phyloP scores from a whole-genome alignment of 2,329 filamentous ascomycete genomes.

The Sporothrix pseudoabietina region DNA sequence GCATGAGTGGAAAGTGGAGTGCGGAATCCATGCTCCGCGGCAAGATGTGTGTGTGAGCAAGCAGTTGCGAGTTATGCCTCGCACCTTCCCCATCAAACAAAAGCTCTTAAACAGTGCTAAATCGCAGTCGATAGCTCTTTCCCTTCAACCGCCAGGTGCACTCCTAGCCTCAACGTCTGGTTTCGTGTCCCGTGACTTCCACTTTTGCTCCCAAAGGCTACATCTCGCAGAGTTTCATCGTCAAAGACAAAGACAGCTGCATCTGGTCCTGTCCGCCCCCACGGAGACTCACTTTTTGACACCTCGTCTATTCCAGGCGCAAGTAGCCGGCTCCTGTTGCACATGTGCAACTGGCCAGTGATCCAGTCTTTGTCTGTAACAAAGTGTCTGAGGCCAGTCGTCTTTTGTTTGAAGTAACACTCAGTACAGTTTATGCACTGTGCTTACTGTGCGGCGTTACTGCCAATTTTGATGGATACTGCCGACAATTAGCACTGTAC shows the following conservation, averaged over 20 bases:
- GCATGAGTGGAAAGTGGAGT: background rate
- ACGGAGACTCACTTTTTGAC: conserved; percentile 18
- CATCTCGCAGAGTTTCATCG: background rate
- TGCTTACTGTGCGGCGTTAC: background rate
- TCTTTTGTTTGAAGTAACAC: background rate
- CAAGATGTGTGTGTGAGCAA: background rate
- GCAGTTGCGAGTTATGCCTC: background rate
- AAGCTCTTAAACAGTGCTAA: background rate
- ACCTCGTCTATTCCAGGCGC: conserved; percentile 22
- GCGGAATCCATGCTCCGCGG: background rate
- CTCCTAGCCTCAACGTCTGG: background rate
- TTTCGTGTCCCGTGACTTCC: background rate
- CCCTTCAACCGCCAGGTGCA: background rate
- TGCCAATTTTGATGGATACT: background rate
- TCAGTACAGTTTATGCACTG: background rate
- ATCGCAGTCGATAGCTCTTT: background rate
- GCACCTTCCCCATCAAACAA: background rate
- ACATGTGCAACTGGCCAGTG: conserved; percentile 3
- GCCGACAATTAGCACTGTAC: background rate
- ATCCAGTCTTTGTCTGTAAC: conserved; percentile 20
- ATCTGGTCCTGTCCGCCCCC: conserved; percentile 22
- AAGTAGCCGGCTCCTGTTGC: conserved; percentile 7
- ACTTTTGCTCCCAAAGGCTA: background rate
- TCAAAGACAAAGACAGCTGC: conserved; percentile 2
- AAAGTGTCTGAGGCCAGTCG: conserved; percentile 1